These are phyloP conservation scores for Yamadazyma sp. DNA, from an alignment of 805 yeast species.

Conservation along the genomic window DNA sequence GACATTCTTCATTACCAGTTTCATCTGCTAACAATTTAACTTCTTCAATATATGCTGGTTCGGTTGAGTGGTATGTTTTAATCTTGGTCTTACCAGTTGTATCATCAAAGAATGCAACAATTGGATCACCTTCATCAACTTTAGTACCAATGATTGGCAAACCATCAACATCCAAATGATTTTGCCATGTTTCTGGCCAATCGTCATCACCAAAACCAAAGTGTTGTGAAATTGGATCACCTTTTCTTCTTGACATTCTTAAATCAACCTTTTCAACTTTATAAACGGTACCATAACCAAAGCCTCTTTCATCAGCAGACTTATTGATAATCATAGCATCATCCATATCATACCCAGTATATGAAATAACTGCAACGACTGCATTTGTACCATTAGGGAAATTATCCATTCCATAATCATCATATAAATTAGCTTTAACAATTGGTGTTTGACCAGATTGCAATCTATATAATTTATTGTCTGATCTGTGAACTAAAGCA, in stretches of 20 bases:
- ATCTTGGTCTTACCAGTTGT: slow-evolving; percentile 86
- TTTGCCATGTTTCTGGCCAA: slow-evolving; percentile 90
- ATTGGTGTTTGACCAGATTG: slow-evolving; percentile 98
- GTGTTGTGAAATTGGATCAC: slow-evolving; percentile 92
- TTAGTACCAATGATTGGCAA: slow-evolving; percentile 84
- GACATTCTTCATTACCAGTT: slow-evolving; percentile 69
- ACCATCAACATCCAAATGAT: slow-evolving; percentile 87
- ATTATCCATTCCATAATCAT: slow-evolving; percentile 96
- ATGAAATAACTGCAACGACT: slow-evolving; percentile 97
- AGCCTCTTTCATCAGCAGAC: slow-evolving; percentile 96
- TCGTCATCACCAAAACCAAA: slow-evolving; percentile 92
- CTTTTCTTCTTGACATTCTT: slow-evolving; percentile 71
- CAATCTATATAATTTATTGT: slow-evolving; percentile 87
- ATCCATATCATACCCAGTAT: slow-evolving; percentile 99
- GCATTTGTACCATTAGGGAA: slow-evolving; percentile 99
- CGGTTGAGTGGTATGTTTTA: slow-evolving; percentile 89
- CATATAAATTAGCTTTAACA: slow-evolving; percentile 89
- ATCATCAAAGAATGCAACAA: slow-evolving; percentile 90
- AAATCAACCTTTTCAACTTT: slow-evolving; percentile 92
- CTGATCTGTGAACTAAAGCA: slow-evolving; percentile 86
- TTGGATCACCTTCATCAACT: slow-evolving; percentile 94
- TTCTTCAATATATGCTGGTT: slow-evolving; percentile 93
- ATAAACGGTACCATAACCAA: slow-evolving; percentile 95
- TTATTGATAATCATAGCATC: slow-evolving; percentile 99
- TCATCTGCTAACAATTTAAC: slow-evolving; percentile 92